Evolutionary conservation across 306 rosid species (phyloP).

Genomic region (Cucurbita pepo): DNA sequence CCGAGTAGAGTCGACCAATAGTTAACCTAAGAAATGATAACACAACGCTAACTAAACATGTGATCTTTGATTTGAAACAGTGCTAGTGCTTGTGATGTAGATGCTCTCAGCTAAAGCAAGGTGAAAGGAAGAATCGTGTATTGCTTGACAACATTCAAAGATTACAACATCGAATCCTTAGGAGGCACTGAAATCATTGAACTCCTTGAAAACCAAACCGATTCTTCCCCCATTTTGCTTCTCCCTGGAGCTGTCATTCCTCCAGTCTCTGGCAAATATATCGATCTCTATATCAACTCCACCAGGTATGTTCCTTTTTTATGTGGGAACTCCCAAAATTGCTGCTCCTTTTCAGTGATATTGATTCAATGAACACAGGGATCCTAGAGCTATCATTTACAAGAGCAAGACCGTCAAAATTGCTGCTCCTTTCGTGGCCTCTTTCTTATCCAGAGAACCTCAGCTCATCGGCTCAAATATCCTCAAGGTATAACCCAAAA

Average conservation of each 20-base stretch:
- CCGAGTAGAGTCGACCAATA: too few relatives aligned
- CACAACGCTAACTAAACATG: too few relatives aligned
- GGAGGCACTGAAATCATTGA: conserved; percentile 51
- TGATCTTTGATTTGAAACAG: conserved; percentile 8
- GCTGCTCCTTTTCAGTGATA: not conserved
- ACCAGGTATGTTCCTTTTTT: conserved; percentile 28
- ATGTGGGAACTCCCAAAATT: not conserved
- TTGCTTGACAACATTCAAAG: conserved; percentile 35
- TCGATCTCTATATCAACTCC: conserved; percentile 52
- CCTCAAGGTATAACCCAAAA: conserved; percentile 30
- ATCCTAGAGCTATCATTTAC: conserved; percentile 43
- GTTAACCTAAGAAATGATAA: too few relatives aligned
- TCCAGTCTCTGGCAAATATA: not conserved
- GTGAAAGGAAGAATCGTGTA: conserved; percentile 63
- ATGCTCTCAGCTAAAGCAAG: conserved; percentile 27
- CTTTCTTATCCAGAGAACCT: conserved; percentile 85
- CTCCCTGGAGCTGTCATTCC: conserved; percentile 17
- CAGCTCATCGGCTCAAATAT: conserved; percentile 31
- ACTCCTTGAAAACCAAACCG: conserved; percentile 16
- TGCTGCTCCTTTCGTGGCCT: conserved; percentile 60
- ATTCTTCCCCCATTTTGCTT: conserved; percentile 20
- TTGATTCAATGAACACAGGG: conserved; percentile 19
- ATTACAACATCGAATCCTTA: conserved; percentile 22
- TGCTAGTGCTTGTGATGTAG: conserved; percentile 56
- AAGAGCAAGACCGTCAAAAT: conserved; percentile 20